Evolutionary conservation across 306 rosid species (phyloP).

Genomic region (Gynostemma pentaphyllum): DNA sequence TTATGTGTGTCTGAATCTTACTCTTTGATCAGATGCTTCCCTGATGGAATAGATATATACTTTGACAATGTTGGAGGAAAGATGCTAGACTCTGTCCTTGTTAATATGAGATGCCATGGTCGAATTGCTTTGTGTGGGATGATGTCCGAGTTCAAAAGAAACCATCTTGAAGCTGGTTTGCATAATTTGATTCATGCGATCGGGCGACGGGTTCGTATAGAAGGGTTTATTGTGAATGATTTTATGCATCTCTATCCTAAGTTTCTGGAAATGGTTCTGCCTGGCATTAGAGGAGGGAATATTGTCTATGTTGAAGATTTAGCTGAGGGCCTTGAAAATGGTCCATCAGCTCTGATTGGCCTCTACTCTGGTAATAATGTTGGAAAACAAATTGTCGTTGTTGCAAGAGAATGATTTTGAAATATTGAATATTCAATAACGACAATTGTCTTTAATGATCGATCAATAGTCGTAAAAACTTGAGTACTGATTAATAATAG

Average conservation of each 20-base stretch:
- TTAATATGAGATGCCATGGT: constrained; percentile 37
- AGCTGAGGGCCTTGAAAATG: constrained; percentile 30
- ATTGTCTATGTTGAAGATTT: constrained; percentile 20
- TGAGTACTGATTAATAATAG: too few species aligned
- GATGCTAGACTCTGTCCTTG: constrained; percentile 44
- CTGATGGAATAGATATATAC: constrained; percentile 54
- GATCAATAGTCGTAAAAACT: too few species aligned
- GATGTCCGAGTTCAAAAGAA: constrained; percentile 43
- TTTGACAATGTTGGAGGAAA: constrained; percentile 63
- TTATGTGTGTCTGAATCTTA: too few species aligned
- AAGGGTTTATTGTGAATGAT: constrained; percentile 36
- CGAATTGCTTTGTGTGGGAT: constrained; percentile 45
- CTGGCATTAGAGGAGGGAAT: constrained; percentile 40
- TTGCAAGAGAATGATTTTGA: constrained; percentile 16
- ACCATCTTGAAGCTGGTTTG: constrained; percentile 41
- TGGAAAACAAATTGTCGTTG: constrained; percentile 29
- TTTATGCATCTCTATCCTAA: constrained; percentile 36
- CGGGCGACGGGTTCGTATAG: constrained; percentile 29
- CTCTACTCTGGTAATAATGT: constrained; percentile 23
- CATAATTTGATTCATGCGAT: constrained; percentile 23
- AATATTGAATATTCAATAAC: too few species aligned
- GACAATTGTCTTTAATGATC: too few species aligned
- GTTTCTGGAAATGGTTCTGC: constrained; percentile 46
- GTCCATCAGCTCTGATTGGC: constrained; percentile 24
- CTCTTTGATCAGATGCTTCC: constrained; percentile 29